Percentiles rank a stretch among this genome's conserved stretches.
These are phyloP conservation scores for Verruconis gallopava DNA, from an alignment of 2,329 filamentous ascomycete species.

Conservation along the genomic window DNA sequence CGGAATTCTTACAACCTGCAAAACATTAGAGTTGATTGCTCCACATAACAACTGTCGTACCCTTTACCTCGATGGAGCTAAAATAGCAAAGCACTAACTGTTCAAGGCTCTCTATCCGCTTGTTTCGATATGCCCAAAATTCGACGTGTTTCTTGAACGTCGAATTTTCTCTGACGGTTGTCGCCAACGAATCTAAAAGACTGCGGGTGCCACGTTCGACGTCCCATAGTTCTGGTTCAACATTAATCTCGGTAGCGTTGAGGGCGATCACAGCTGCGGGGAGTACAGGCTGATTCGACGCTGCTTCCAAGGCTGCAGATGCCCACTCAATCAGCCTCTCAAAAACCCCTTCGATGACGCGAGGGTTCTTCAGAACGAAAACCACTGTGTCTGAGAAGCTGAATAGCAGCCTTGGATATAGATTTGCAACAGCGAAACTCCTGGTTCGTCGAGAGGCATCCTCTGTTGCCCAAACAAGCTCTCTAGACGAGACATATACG, in stretches of 20 bases:
- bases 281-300: conserved; percentile 41
- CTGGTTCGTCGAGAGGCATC: conserved; percentile 18
- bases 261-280: conserved; percentile 43
- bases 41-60: conserved; percentile 2
- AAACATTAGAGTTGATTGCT: not conserved
- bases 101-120: conserved; percentile 30
- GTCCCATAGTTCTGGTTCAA: conserved; percentile 33
- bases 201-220: conserved; percentile 26
- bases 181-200: conserved; percentile 25
- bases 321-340: conserved; percentile 36
- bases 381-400: conserved; percentile 33
- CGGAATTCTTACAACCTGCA: conserved; percentile 32
- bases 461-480: conserved; percentile 19
- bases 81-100: conserved; percentile 40
- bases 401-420: conserved; percentile 30
- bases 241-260: conserved; percentile 31
- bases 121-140: conserved; percentile 30
- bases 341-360: conserved; percentile 30
- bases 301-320: conserved; percentile 37
- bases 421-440: conserved; percentile 25
- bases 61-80: conserved; percentile 26
- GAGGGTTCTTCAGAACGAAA: conserved; percentile 29
- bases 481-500: conserved; percentile 7
- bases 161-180: conserved; percentile 22
- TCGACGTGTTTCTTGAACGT: conserved; percentile 28